Conservation (phyloP, 805 yeast genomes). For the Candida nitratophila region DNA sequence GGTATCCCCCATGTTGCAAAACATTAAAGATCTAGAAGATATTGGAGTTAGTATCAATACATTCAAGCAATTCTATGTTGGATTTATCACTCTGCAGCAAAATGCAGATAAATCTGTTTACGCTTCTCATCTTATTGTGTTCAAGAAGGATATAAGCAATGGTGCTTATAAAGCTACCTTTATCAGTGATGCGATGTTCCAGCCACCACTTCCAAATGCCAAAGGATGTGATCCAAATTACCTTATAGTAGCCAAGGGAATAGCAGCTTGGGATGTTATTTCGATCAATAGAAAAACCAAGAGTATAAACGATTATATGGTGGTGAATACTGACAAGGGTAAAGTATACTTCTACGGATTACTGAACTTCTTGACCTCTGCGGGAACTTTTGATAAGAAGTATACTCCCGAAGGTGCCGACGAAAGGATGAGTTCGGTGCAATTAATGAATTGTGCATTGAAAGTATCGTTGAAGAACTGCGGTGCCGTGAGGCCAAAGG, state of each 20-base stretch:
- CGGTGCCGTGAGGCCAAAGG: too few species aligned
- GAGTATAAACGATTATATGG: neutral
- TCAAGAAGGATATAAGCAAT: neutral
- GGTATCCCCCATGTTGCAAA: neutral
- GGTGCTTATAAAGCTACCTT: neutral
- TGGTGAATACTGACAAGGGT: neutral
- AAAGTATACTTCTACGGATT: neutral
- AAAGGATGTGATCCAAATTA: neutral
- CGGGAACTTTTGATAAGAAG: neutral
- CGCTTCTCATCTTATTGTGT: neutral
- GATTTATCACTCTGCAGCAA: neutral
- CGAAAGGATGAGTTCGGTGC: neutral
- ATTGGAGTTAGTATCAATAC: neutral
- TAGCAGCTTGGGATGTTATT: constrained; percentile 1
- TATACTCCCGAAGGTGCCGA: neutral
- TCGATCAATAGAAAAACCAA: neutral
- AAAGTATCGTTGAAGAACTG: neutral
- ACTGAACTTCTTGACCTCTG: neutral
- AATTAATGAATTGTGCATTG: neutral
- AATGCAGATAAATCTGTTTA: neutral
- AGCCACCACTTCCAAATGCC: too few species aligned
- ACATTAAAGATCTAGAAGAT: neutral
- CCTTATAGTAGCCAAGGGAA: neutral
- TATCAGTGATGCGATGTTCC: neutral
- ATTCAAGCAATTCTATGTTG: neutral